Evolutionary conservation across 306 rosid species (phyloP), one percentile per base, ranked within the genome.

Genomic region (Oxytropis ochrocephala): DNA sequence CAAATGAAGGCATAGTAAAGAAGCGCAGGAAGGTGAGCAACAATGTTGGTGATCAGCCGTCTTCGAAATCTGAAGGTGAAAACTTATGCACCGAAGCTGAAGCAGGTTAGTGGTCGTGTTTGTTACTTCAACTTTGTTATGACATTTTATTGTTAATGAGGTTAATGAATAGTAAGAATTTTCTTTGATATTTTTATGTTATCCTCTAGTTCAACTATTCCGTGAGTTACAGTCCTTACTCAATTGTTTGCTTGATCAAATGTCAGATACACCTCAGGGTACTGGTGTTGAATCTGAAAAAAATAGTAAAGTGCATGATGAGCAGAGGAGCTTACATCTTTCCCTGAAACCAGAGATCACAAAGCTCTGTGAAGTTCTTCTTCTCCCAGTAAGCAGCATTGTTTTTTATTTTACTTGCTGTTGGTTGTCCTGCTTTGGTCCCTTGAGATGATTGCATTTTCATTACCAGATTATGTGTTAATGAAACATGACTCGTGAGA

Each of bases 1-100:
- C 73, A 69, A 67, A 30, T 78, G 90, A 78, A 54, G 83, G 75
- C 47, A 62, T 53, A 50, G 66, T 62, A 51, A 88, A 79, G 79
- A 94, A 87, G 79, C 95, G 85, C 9, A 73, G 63, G 85, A 87
- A 82, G 80, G 72, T 94, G 71, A 67, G 58, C 54, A 67, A 65
- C 72, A 74, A 75, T 78, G 64, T 46, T 67, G 57, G 69, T 33
- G 77, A 73, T 58, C 84, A 19, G 50, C 66, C 78, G 55, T 52
- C 76, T 62, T 55, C 53, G 24, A 87, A 82, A 71, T 46, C 56
- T 80, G 87, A 73, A 54, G 82, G 67, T 54, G 89, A 58, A 53
- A 79, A 75, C 53, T 41, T 70, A 59, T 16, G 38, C 53, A 32
- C 76, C 39, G 70, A 76, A 60, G 61, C 48, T 67, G 80, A 79